A percentile compares a stretch with the other conserved stretches of the same genome.
Conservation (phyloP, 441 rosid genomes). For the Omphalea diandra region DNA sequence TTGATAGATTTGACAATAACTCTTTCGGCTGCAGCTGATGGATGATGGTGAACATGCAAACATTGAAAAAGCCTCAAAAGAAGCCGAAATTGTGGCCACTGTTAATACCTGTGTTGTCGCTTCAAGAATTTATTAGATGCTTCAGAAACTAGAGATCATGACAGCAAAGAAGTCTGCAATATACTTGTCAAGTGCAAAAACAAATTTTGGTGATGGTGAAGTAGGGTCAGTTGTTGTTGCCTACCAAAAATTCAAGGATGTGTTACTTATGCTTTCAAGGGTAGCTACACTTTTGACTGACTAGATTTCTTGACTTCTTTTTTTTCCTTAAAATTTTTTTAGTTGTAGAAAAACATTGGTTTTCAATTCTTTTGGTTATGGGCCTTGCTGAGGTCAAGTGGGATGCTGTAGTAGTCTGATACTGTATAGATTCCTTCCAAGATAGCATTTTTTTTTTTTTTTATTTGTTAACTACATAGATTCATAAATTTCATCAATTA, state of each 20-base stretch:
- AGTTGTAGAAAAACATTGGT: not conserved
- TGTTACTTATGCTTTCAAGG: not conserved
- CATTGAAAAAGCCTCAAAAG: constrained; percentile 44
- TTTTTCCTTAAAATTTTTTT: not conserved
- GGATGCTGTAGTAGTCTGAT: not conserved
- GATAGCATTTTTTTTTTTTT: too few species aligned
- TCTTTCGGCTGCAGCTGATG: constrained; percentile 34
- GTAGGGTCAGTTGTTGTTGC: too few species aligned
- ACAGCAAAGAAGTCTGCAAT: not conserved
- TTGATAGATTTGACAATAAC: not conserved
- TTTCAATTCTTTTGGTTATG: not conserved
- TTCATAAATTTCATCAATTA: too few species aligned
- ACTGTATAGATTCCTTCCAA: not conserved
- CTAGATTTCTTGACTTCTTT: not conserved
- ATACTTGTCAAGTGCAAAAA: not conserved
- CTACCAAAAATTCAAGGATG: not conserved
- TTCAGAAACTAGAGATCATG: not conserved
- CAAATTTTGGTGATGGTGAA: too few species aligned
- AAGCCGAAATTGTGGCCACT: constrained; percentile 49
- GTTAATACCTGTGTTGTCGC: not conserved
- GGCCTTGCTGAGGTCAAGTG: not conserved
- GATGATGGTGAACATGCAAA: constrained; percentile 33
- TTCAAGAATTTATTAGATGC: not conserved
- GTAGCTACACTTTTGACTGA: too few species aligned
- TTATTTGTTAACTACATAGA: too few species aligned